Evolutionary conservation across 495 filamentous ascomycete species (phyloP).

Genomic region (Talaromyces thailandensis): DNA sequence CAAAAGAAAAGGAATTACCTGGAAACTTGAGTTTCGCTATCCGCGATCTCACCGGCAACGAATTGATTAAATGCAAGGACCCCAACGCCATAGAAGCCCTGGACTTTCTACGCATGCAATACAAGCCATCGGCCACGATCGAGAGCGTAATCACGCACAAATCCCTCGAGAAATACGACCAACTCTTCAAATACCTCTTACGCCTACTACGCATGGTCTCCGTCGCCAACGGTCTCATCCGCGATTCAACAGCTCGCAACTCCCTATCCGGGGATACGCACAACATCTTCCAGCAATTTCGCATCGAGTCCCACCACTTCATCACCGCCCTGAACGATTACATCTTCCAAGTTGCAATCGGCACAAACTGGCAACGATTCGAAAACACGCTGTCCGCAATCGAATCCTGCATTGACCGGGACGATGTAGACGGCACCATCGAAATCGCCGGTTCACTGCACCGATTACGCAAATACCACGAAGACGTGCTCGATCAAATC

Average conservation of each 20-base stretch:
- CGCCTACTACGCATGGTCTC: slow-evolving; percentile 72
- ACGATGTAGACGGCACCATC: slow-evolving; percentile 35
- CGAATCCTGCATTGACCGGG: slow-evolving; percentile 44
- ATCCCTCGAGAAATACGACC: slow-evolving; percentile 70
- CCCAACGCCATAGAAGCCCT: slow-evolving; percentile 73
- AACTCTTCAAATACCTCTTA: slow-evolving; percentile 69
- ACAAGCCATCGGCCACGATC: slow-evolving; percentile 66
- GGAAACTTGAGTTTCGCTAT: slow-evolving; percentile 81
- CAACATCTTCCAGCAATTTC: slow-evolving; percentile 51
- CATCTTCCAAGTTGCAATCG: slow-evolving; percentile 69
- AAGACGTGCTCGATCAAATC: slow-evolving; percentile 68
- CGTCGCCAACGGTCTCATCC: slow-evolving; percentile 61
- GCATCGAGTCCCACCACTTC: slow-evolving; percentile 71
- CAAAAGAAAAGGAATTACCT: slow-evolving; percentile 50
- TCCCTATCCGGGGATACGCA: slow-evolving; percentile 28
- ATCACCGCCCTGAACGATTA: slow-evolving; percentile 58
- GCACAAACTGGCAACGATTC: slow-evolving; percentile 60
- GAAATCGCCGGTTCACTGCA: slow-evolving; percentile 50
- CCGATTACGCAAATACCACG: slow-evolving; percentile 60
- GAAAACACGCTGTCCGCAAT: slow-evolving; percentile 53
- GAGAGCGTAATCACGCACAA: slow-evolving; percentile 60
- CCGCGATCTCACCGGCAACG: slow-evolving; percentile 64
- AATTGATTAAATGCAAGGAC: slow-evolving; percentile 71
- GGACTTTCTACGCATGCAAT: slow-evolving; percentile 83
- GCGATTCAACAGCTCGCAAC: slow-evolving; percentile 40